Evolutionary conservation across 768 basidiomycete species (phyloP), one percentile per base, ranked within the genome.

Genomic region (Serendipita vermifera): DNA sequence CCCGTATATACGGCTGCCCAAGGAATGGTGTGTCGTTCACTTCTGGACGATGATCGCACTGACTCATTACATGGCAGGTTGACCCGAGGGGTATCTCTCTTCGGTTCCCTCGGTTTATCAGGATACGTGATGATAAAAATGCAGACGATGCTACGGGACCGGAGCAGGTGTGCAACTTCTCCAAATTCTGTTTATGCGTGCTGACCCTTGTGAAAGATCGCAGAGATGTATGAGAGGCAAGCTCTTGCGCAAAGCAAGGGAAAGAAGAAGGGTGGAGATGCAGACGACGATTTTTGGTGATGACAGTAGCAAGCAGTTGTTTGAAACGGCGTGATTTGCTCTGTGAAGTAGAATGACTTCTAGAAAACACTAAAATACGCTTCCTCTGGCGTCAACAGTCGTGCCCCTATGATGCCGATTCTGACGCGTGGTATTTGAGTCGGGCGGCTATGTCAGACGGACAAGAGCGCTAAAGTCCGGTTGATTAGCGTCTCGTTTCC

Each of bases 1-100:
- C 96, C 96, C 5, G 77, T 97, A 54, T 97, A 97, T 64, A 87
- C 86, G n/a, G 93, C 92, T 3, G 92, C 85, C 17, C 87, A 90
- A 65, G 92, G 92, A 63, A 64, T 87, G 72, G 91, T 91, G 64
- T 59, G 83, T 73, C 33, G 27, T 15, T 3, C 27, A 24, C 22
- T 14, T 38, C 20, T 22, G 29, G 17, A 53, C 53, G 41, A 54
- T 58, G 46, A n/a, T 31, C 36, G 39, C 24, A n/a, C 22, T 55
- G n/a, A 53, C 41, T 54, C 31, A 33, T 24, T 36, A 57, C 20
- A 13, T 55, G 38, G 15, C 54, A 90, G 87, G 79, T 81, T 17
- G 92, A 93, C 55, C 82, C 87, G 53, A 75, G 93, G 62, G 96
- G 96, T 0, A 88, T 99, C 62, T 98, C 96, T 14, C 71, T 99